phyloP scores from a whole-genome alignment of 768 basidiomycete genomes.

The Mycena chlorophos region DNA sequence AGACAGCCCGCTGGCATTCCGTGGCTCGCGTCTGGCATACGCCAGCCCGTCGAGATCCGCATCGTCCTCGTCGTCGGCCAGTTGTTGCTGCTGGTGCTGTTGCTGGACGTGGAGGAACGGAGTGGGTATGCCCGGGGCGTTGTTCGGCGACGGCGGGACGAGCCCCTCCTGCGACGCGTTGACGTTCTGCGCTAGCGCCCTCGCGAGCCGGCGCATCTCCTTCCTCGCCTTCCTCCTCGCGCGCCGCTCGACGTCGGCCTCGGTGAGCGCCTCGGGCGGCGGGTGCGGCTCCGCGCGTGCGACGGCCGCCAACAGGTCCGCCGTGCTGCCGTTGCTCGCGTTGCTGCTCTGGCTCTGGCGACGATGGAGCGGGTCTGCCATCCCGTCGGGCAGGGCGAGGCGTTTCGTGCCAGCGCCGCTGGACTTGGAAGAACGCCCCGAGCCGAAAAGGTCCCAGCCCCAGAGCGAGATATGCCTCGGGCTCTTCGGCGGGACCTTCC shows the following conservation, averaged over 20 bases:
- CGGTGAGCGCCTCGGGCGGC: neutral
- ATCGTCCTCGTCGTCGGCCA: conserved; percentile 4
- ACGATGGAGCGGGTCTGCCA: neutral
- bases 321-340: neutral
- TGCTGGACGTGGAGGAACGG: neutral
- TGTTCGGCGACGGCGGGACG: neutral
- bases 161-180: neutral
- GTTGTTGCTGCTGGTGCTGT: neutral
- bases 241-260: conserved; percentile 4
- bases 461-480: conserved; percentile 16
- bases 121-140: neutral
- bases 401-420: neutral
- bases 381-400: neutral
- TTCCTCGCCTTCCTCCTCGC: conserved; percentile 2
- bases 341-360: neutral
- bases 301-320: neutral
- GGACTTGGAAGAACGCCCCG: too few species aligned
- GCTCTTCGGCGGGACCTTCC: conserved; percentile 10
- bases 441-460: conserved; percentile 15
- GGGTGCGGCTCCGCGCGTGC: neutral
- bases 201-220: conserved; percentile 4
- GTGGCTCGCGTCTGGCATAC: conserved; percentile 1
- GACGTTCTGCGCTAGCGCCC: neutral
- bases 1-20: neutral
- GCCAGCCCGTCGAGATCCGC: conserved; percentile 4